phyloP scores from a whole-genome alignment of 2,329 filamentous ascomycete species.

The Magnaporthales sp. region DNA sequence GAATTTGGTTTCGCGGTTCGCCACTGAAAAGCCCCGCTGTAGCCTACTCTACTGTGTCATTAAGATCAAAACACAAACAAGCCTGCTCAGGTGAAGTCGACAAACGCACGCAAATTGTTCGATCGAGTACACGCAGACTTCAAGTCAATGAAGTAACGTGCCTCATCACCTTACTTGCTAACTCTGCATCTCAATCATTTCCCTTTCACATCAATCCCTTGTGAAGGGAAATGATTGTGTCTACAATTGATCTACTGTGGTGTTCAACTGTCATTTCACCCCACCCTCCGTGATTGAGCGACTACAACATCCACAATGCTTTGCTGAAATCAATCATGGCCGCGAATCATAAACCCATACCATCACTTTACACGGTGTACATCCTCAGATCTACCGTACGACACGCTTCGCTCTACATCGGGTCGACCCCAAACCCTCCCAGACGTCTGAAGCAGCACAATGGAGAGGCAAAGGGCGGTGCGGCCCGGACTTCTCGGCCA shows the following conservation, averaged over 20 bases:
- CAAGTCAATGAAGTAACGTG: background rate
- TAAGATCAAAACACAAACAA: background rate
- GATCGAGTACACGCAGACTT: background rate
- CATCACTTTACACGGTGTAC: conserved; percentile 89
- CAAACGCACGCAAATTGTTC: background rate
- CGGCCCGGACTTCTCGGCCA: conserved; percentile 60
- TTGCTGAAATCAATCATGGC: background rate
- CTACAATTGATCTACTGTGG: background rate
- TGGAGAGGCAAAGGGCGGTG: conserved; percentile 73
- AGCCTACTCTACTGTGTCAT: background rate
- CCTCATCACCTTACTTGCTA: background rate
- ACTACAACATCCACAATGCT: background rate
- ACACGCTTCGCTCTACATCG: conserved; percentile 71
- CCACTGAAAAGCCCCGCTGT: background rate
- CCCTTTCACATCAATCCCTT: too few species aligned
- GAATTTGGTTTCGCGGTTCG: background rate
- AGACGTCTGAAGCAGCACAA: conserved; percentile 88
- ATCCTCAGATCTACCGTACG: conserved; percentile 75
- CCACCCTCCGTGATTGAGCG: background rate
- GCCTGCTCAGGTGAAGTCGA: background rate
- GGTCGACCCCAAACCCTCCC: conserved; percentile 82
- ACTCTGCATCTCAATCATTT: background rate
- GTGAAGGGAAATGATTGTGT: background rate
- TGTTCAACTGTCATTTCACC: background rate
- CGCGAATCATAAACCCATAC: conserved; percentile 48